Conservation (phyloP, 768 basidiomycete species). For the Gelatoporia subvermispora region DNA sequence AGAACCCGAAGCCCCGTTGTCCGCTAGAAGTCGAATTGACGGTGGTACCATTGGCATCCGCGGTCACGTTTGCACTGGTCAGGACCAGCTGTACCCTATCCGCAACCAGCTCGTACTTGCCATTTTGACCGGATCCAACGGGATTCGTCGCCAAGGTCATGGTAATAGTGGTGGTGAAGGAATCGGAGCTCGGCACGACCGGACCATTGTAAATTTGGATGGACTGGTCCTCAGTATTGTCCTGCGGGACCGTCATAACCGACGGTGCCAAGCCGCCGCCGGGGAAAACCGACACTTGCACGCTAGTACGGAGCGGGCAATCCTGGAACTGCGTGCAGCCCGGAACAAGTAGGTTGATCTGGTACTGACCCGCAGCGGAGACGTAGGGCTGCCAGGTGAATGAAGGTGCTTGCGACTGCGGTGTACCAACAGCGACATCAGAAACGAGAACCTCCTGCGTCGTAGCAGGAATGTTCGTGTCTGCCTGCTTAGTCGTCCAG, state of each 20-base stretch:
- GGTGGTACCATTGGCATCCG: constrained; percentile 20
- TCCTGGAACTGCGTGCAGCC: constrained; percentile 81
- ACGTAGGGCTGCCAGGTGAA: constrained; percentile 92
- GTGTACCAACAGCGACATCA: constrained; percentile 57
- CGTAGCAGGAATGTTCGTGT: constrained; percentile 78
- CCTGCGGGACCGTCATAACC: constrained; percentile 71
- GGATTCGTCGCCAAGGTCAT: constrained; percentile 71
- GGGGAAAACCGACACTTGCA: constrained; percentile 79
- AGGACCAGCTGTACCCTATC: constrained; percentile 80
- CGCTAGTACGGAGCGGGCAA: constrained; percentile 75
- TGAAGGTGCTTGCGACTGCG: constrained; percentile 58
- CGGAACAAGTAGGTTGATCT: constrained; percentile 79
- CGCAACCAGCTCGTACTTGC: constrained; percentile 79
- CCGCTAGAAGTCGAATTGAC: constrained; percentile 28
- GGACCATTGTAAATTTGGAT: constrained; percentile 76
- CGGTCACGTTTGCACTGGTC: constrained; percentile 49
- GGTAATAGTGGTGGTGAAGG: constrained; percentile 69
- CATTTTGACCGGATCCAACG: constrained; percentile 53
- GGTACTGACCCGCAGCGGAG: constrained; percentile 83
- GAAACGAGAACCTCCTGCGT: constrained; percentile 70
- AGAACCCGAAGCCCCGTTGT: constrained; percentile 71
- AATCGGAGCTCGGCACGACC: constrained; percentile 65
- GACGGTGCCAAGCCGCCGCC: constrained; percentile 59
- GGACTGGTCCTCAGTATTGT: constrained; percentile 56
- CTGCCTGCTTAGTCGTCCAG: constrained; percentile 62